Evolutionary conservation across 345 rosid genomes (phyloP), one percentile per base, ranked within the genome.

Genomic region (Iberis pinnata): DNA sequence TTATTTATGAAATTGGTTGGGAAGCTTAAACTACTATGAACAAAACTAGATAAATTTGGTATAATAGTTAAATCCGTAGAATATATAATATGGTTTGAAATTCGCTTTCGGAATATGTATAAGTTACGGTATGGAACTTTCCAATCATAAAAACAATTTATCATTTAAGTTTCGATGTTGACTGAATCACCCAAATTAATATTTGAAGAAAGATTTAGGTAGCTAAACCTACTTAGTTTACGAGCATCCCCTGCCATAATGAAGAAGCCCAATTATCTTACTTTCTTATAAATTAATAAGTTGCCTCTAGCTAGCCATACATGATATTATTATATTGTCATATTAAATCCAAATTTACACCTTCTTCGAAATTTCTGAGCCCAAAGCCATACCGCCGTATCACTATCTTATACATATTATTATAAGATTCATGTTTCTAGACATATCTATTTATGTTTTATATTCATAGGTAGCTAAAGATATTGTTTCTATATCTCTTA

Each of bases 351-450:
- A 16, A 16, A 20, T 7, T 56, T 22, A 52, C 64, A 65, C 52
- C 42, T 65, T 65, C 70, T 65, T 26, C 53, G 64, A 58, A 65
- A 43, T 58, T 65, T 58, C 70, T 50, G 43, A 65, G 18, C 25
- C 16, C 58, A 29, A 50, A 43, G 32, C 70, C 64, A 53, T 65
- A 57, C 70, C 64, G 26, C 36, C 47, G 46, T 65, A 36, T 35
- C 41, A 17, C 16, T 43, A 48, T 43, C 29, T 47, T 43, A 43
- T 43, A 33, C 9, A 42, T 33, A 13, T 41, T 56, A 41, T 22
- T 33, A 11, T 3, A 42, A 42, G 13, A n/a, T n/a, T n/a, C 8
- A 0, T 53, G 39, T 42, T 12, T 20, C 4, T 35, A 26, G 20
- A 13, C 22, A 55, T 64, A 15, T 29, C 29, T 41, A 5, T 46